Evolutionary conservation across 129 eudicot genomes (phyloP), one percentile per base, ranked within the genome.

Genomic region (Oenanthe sinensis): DNA sequence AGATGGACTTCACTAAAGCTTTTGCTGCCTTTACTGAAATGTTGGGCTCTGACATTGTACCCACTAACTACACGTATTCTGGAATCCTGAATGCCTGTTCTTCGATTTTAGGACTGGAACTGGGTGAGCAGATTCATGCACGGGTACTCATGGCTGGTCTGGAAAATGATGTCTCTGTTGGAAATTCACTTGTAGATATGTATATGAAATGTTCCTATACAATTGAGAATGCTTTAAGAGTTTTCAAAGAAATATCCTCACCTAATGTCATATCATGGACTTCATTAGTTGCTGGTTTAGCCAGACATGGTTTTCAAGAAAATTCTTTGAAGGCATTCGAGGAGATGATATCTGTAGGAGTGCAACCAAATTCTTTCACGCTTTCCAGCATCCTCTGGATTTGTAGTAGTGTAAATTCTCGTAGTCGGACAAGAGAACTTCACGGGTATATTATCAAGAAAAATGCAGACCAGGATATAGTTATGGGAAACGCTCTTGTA

Each of bases 221-320:
- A 37, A 71, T 77, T 30, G 79, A 39, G 46, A 40, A 55, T 77
- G 79, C 71, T 55, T 6, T 77, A 58, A 43, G 71, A 37, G 72
- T 77, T 65, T 77, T 77, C 44, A 77, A 40, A 36, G 79, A 55
- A n/a, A 77, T 77, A 58, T 50, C 79, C 28, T 77, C 72, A 58
- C 79, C 71, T 20, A 77, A 77, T 77, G 79, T 77, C 40, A 77
- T 77, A 22, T 77, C 79, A 39, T 77, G 79, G 79, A 77, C 79
- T 50, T 77, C 79, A 14, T 49, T 81, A 49, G 70, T 81, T 76
- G 71, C 80, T 69, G 84, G 84, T 48, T 76, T 81, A 60, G 80
- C 84, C 8, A 58, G 45, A 49, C 80, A 75, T 58, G 84, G 84
- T 24, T 75, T 63, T 76, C 43, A 47, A 37, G 76, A 81, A 14